Base-by-base conservation (phyloP, 805 yeast genomes). In the Saccharomycopsis fermentans region DNA sequence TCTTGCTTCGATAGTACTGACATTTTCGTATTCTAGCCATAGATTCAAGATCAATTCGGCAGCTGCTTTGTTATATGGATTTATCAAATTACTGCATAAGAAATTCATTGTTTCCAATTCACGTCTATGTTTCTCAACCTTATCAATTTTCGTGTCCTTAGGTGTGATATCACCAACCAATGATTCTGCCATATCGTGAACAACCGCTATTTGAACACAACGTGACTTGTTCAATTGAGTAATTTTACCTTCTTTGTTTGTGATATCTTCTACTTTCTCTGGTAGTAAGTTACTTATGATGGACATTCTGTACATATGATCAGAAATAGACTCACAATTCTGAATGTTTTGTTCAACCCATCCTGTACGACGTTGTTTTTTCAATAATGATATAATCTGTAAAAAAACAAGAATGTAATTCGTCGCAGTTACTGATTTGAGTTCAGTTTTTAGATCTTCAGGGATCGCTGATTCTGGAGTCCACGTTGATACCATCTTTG, bases 131-230 rank as follows among this genome's bases (percentile, higher is more conserved):
- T 92, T 92, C 69, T 92, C 98, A 16, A 72, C 75, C 69, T 90
- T 90, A 53, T 82, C 74, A 34, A 91, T 81, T 0, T 65, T 60
- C 60, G 79, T 67, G 73, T 90, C 87, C 70, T 81, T 71, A 65
- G 99, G 94, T 1, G 96, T 90, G 55, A 92, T 88, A 70, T 92
- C 99, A 35, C 99, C 99, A 14, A 92, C 98, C 32, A 92, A 74
- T 3, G 91, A 71, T 75, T 92, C 99, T 11, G 98, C 97, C 66
- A 92, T 87, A 70, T 92, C 99, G 74, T 92, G 99, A 35, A 90
- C 83, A 47, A 90, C 74, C 0, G 97, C 90, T 57, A 92, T 90
- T 71, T 87, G 86, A 55, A 84, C 86, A 74, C 97, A 90, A 65
- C 81, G 81, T 60, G 80, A 77, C 27, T 80, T 74, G 70, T 87